These are phyloP conservation scores for Coemansia sp. DNA, from an alignment of 192 early-diverging fungal genomes.

Conservation along the genomic window DNA sequence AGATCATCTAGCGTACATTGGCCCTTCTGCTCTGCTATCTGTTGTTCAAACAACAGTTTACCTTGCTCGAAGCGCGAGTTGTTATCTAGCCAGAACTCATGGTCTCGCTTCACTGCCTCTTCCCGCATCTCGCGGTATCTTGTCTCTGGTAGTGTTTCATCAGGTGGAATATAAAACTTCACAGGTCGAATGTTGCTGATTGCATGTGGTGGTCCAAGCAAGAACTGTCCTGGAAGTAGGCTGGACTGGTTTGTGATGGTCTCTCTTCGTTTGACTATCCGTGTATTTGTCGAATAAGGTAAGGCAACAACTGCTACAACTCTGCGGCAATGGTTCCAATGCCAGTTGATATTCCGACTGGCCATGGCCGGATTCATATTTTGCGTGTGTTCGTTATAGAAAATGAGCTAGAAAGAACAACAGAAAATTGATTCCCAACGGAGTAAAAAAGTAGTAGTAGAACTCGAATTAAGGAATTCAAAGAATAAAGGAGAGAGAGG, in stretches of 20 bases:
- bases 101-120: conserved; percentile 25
- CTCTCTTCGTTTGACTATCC: neutral
- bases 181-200: conserved; percentile 50
- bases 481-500: neutral
- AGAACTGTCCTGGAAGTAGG: conserved; percentile 43
- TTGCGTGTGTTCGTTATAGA: neutral
- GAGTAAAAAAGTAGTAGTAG: neutral
- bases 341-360: neutral
- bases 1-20: conserved; percentile 42
- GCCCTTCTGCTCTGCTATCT: conserved; percentile 6
- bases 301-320: neutral
- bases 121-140: conserved; percentile 41
- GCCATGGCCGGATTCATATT: neutral
- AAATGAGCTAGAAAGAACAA: neutral
- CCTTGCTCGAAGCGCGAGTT: conserved; percentile 44
- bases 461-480: neutral
- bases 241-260: conserved; percentile 6
- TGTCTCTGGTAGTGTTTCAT: conserved; percentile 30
- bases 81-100: conserved; percentile 49
- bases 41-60: conserved; percentile 34
- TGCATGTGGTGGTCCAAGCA: conserved; percentile 40
- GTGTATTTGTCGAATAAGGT: conserved; percentile 3
- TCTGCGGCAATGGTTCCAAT: neutral
- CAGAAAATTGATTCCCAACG: neutral
- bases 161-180: conserved; percentile 26